A percentile compares a stretch with the other conserved stretches of the same genome.
Evolutionary conservation across 2,329 filamentous ascomycete species (phyloP).

Genomic region (Dactylellina leptospora): DNA sequence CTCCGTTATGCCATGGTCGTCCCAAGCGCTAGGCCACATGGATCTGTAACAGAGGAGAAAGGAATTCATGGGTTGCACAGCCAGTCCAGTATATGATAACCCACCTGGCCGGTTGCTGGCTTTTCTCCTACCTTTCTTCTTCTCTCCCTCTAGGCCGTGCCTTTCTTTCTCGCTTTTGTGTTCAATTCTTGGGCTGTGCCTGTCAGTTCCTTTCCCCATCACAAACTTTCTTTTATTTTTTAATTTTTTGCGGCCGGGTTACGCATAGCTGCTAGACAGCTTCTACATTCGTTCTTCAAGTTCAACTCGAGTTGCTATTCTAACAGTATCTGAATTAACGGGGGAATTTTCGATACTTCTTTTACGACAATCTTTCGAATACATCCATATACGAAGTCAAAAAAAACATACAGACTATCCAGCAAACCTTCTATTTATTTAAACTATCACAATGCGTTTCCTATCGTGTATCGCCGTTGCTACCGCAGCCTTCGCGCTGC

Average conservation of each 20-base stretch:
- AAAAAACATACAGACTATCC: slow-evolving; percentile 1
- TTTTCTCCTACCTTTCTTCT: slow-evolving; percentile 14
- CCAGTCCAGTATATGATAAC: slow-evolving; percentile 45
- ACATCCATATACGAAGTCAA: neutral
- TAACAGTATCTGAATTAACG: slow-evolving; percentile 5
- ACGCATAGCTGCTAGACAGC: slow-evolving; percentile 44
- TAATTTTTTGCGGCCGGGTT: slow-evolving; percentile 27
- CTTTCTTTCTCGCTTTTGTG: slow-evolving; percentile 3
- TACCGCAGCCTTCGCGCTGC: slow-evolving; percentile 25
- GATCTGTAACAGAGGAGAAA: slow-evolving; percentile 14
- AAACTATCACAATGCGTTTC: slow-evolving; percentile 42
- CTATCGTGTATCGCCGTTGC: slow-evolving; percentile 25
- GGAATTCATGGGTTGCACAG: neutral
- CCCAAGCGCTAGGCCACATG: slow-evolving; percentile 35
- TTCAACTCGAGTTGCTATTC: slow-evolving; percentile 3
- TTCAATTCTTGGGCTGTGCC: slow-evolving; percentile 50
- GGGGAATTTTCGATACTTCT: slow-evolving; percentile 10
- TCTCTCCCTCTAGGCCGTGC: slow-evolving; percentile 35
- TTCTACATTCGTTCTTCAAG: slow-evolving; percentile 24
- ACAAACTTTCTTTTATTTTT: slow-evolving; percentile 39
- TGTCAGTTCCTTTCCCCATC: slow-evolving; percentile 44
- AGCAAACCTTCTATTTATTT: slow-evolving; percentile 3
- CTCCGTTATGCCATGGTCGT: slow-evolving; percentile 37
- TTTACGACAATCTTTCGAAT: neutral
- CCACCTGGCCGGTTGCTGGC: slow-evolving; percentile 20